Evolutionary conservation across 768 basidiomycete genomes (phyloP).

Genomic region (Gymnopilus dilepis): DNA sequence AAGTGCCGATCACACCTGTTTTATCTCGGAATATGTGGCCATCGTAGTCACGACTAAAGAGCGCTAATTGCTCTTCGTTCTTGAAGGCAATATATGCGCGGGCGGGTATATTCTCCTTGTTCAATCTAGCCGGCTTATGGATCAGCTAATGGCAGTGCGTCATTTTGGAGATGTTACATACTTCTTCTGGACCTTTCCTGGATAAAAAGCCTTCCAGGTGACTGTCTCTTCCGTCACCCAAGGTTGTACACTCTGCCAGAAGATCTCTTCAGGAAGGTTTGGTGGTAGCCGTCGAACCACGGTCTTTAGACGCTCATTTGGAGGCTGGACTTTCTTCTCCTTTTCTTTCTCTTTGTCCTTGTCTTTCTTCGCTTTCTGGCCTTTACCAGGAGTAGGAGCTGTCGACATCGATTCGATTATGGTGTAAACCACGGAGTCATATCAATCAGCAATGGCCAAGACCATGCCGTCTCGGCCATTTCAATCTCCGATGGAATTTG

Average conservation of each 20-base stretch:
- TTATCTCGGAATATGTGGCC: constrained; percentile 94
- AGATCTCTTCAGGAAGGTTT: constrained; percentile 88
- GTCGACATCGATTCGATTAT: constrained; percentile 25
- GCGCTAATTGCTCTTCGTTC: constrained; percentile 68
- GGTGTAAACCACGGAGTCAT: not conserved
- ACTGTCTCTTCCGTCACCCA: constrained; percentile 84
- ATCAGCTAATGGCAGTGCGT: constrained; percentile 6
- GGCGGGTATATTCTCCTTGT: constrained; percentile 85
- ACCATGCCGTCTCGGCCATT: constrained; percentile 11
- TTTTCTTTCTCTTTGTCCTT: constrained; percentile 42
- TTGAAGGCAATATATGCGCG: constrained; percentile 94
- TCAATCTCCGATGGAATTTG: constrained; percentile 12
- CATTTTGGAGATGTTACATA: constrained; percentile 35
- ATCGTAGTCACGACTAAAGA: constrained; percentile 85
- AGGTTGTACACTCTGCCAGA: constrained; percentile 87
- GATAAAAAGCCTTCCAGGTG: constrained; percentile 67
- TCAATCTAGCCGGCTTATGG: constrained; percentile 52
- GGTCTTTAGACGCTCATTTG: constrained; percentile 76
- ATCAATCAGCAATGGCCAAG: not conserved
- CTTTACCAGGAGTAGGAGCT: constrained; percentile 28
- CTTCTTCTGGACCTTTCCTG: constrained; percentile 76
- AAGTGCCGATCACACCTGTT: constrained; percentile 60
- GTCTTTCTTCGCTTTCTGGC: constrained; percentile 42
- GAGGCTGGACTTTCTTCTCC: constrained; percentile 35
- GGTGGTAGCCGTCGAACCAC: constrained; percentile 89